Conservation (phyloP, 345 rosid species). For the Iberis pinnata region DNA sequence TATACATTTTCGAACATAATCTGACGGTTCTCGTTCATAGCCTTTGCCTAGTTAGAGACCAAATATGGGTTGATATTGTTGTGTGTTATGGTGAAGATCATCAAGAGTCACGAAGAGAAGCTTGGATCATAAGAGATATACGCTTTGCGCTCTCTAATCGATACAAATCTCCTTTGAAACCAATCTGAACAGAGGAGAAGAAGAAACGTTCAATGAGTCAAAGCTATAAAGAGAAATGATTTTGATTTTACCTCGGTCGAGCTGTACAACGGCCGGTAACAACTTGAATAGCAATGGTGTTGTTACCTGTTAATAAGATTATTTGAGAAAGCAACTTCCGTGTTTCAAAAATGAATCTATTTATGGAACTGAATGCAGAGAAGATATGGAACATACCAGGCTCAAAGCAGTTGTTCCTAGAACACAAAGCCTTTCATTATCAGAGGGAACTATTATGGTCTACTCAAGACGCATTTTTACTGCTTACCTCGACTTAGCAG, state of each 20-base stretch:
- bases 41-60: slow-evolving; percentile 20
- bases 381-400: neutral
- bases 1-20: slow-evolving; percentile 24
- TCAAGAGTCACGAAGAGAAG: slow-evolving; percentile 76
- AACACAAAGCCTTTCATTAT: neutral
- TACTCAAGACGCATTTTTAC: neutral
- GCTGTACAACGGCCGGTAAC: slow-evolving; percentile 71
- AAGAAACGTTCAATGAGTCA: slow-evolving; percentile 21
- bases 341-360: too few species aligned
- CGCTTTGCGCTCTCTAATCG: slow-evolving; percentile 87
- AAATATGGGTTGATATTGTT: slow-evolving; percentile 17
- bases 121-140: slow-evolving; percentile 70
- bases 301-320: slow-evolving; percentile 52
- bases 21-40: slow-evolving; percentile 16
- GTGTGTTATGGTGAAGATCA: slow-evolving; percentile 8
- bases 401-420: slow-evolving; percentile 89
- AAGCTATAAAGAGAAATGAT: neutral
- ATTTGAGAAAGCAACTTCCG: too few species aligned
- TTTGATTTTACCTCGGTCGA: slow-evolving; percentile 55
- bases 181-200: slow-evolving; percentile 55
- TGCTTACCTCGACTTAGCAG: slow-evolving; percentile 76
- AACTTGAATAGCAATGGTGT: slow-evolving; percentile 94
- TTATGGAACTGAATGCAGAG: too few species aligned
- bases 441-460: neutral
- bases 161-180: slow-evolving; percentile 72